These are phyloP conservation scores for Fraxinus platypoda DNA, from an alignment of 305 asterid genomes.

Conservation along the genomic window DNA sequence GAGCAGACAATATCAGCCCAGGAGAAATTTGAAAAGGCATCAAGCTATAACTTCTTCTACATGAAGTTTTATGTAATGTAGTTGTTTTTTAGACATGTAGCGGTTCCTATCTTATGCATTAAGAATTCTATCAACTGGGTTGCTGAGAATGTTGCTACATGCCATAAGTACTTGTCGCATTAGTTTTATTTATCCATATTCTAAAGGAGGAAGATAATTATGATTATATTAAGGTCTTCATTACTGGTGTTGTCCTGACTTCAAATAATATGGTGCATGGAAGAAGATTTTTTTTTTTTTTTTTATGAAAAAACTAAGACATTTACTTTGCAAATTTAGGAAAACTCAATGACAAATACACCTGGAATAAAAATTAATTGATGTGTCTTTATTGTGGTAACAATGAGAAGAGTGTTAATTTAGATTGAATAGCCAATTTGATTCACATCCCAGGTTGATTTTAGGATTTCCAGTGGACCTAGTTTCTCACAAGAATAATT, in stretches of 20 bases:
- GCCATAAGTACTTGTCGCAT: background rate
- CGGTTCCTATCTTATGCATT: background rate
- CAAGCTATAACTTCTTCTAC: slow-evolving; percentile 15
- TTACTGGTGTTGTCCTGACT: background rate
- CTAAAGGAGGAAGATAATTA: background rate
- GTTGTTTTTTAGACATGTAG: background rate
- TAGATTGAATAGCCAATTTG: background rate
- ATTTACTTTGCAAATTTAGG: background rate
- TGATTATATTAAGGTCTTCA: background rate
- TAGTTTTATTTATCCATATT: background rate
- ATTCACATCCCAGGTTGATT: background rate
- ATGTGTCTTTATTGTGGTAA: background rate
- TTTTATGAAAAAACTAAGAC: background rate
- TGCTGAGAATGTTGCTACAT: background rate
- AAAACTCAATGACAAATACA: background rate
- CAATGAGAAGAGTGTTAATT: background rate
- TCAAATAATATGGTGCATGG: background rate
- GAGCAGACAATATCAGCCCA: slow-evolving; percentile 59
- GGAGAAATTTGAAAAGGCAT: slow-evolving; percentile 73
- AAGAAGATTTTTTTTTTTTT: background rate
- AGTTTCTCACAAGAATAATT: background rate
- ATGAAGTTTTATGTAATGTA: background rate
- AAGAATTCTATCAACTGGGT: background rate
- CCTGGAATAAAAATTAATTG: background rate
- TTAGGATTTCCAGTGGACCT: slow-evolving; percentile 1